Evolutionary conservation across 2,329 filamentous ascomycete species (phyloP), one percentile per base, ranked within the genome.

Genomic region (Tolypocladium inflatum): DNA sequence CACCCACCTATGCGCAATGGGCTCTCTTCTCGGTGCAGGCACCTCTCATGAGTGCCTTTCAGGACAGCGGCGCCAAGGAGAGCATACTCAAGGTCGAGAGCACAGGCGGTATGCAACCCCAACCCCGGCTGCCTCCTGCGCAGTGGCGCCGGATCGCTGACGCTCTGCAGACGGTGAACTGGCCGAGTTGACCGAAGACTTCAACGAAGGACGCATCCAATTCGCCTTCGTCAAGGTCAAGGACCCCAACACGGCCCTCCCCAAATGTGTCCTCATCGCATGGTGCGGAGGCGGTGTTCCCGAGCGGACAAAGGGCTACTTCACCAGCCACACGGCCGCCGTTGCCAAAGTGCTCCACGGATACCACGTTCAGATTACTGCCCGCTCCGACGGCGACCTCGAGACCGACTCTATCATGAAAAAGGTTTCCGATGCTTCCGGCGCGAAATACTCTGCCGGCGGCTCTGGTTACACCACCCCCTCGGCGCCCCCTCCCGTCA

Each of bases 281-380:
- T 99, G 94, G 89, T 99, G 94, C 73, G 94, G 94, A 64, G 93
- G 95, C 70, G 94, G 94, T 66, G 94, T 99, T 19, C 94, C 94
- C n/a, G 94, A 99, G 76, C 83, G 93, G 67, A 97, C 93, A 61
- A 99, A 97, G 76, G 94, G 94, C 63, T 97, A 97, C 76, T 99
- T 99, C 72, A 96, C 91, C 64, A 97, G 91, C 76, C 93, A 99
- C 75, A 79, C 94, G 54, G 87, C 89, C 60, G 88, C 91, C 54
- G 91, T 97, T 42, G 87, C 91, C 61, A 97, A 96, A 75, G 81
- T 97, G 65, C 83, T 99, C 48, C 92, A 97, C 76, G 91, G 94
- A 64, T 99, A 97, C 73, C 94, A 99, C 72, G 91, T 99, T 59
- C 93, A 99, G 77, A 89, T 99, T 66, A 97, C 92, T 56, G 94